phyloP scores from a whole-genome alignment of 108 stramenopile genomes.

The Fragilaria crotonensis region DNA sequence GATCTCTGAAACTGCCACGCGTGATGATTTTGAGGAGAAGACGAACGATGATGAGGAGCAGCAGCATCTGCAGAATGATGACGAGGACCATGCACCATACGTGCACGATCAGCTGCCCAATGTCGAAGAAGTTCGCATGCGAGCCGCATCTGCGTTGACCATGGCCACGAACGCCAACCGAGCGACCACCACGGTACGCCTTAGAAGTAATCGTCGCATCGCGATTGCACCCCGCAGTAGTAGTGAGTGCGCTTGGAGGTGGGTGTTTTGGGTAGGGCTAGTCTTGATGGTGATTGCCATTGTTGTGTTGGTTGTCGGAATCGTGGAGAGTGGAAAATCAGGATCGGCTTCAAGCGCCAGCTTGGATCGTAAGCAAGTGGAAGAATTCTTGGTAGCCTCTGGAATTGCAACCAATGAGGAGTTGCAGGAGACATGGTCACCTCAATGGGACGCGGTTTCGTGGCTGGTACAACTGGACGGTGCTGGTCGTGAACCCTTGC shows the following conservation, averaged over 20 bases:
- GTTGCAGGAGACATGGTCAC: background rate
- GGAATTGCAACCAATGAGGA: background rate
- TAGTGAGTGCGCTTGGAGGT: background rate
- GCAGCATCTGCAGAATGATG: background rate
- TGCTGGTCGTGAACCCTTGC: background rate
- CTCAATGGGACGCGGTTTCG: background rate
- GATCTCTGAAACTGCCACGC: no score
- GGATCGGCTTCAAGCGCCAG: conserved; percentile 16
- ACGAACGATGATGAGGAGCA: background rate
- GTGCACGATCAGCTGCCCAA: background rate
- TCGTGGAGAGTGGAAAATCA: background rate
- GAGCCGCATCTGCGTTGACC: background rate
- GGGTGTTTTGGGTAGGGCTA: background rate
- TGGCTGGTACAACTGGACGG: background rate
- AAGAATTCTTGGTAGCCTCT: background rate
- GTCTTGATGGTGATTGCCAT: background rate
- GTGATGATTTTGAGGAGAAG: no score
- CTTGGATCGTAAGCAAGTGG: conserved; percentile 6
- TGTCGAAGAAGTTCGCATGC: conserved; percentile 5
- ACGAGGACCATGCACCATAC: background rate
- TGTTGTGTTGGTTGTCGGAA: background rate
- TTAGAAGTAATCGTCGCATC: background rate
- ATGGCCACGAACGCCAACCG: background rate
- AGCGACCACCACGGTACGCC: background rate
- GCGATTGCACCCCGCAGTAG: background rate